These are phyloP conservation scores for Tulasnella sp. DNA, from an alignment of 768 basidiomycete species.

Conservation along the genomic window DNA sequence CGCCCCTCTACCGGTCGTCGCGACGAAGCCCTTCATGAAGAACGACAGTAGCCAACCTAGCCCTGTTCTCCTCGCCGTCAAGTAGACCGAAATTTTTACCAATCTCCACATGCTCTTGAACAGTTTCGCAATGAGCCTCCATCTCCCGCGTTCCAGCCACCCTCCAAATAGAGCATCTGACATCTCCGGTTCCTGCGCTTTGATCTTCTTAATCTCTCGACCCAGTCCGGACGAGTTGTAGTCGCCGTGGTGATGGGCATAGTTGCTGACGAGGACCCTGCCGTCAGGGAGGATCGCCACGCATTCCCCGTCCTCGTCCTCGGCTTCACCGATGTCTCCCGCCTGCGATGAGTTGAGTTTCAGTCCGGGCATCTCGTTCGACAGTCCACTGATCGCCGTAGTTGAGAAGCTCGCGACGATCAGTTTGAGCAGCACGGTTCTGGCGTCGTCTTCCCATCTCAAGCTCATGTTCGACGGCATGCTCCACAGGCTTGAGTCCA, in stretches of 20 bases:
- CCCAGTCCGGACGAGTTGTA: not conserved
- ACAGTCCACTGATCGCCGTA: not conserved
- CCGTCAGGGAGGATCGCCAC: not conserved
- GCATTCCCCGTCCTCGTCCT: not conserved
- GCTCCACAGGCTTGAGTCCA: not conserved
- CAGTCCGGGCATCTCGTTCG: not conserved
- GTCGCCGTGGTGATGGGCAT: not conserved
- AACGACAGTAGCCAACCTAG: not conserved
- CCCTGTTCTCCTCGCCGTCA: not conserved
- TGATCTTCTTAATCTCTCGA: conserved; percentile 7
- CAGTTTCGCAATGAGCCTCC: not conserved
- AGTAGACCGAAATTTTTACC: not conserved
- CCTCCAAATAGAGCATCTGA: conserved; percentile 6
- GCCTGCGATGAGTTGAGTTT: not conserved
- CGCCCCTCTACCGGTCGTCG: not conserved
- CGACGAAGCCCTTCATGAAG: not conserved
- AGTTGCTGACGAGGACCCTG: not conserved
- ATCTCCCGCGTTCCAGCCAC: not conserved
- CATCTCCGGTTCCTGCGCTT: not conserved
- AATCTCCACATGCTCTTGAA: not conserved
- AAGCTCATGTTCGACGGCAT: conserved; percentile 1
- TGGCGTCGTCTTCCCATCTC: not conserved
- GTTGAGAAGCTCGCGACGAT: not conserved
- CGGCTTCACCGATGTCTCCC: not conserved
- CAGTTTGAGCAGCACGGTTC: not conserved